phyloP scores from a whole-genome alignment of 2,329 filamentous ascomycete species.

The Hymenoscyphus linearis region DNA sequence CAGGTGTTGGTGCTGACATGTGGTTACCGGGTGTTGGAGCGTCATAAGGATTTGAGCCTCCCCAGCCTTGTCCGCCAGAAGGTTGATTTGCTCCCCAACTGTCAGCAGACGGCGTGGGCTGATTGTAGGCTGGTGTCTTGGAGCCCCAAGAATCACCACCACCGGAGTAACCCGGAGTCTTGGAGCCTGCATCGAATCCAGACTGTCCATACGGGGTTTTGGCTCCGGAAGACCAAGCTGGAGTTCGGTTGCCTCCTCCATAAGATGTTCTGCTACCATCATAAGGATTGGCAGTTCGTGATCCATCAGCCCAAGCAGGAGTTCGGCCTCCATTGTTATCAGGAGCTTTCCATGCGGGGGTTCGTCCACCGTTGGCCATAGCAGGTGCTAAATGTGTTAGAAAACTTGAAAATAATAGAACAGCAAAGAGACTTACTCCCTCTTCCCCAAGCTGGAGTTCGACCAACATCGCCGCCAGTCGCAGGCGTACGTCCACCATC shows the following conservation, averaged over 20 bases:
- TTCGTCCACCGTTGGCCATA: slow-evolving; percentile 50
- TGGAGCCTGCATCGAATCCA: slow-evolving; percentile 63
- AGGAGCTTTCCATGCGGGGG: slow-evolving; percentile 59
- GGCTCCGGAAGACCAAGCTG: slow-evolving; percentile 72
- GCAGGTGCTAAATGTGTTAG: slow-evolving; percentile 43
- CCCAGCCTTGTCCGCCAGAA: slow-evolving; percentile 36
- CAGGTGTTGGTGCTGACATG: slow-evolving; percentile 57
- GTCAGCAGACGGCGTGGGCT: slow-evolving; percentile 61
- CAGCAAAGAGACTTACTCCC: slow-evolving; percentile 49
- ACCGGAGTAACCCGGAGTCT: slow-evolving; percentile 70
- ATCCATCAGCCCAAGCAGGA: slow-evolving; percentile 66
- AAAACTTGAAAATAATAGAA: neutral
- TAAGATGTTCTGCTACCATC: slow-evolving; percentile 68
- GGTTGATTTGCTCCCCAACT: slow-evolving; percentile 23
- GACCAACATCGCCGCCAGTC: slow-evolving; percentile 52
- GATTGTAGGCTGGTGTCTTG: slow-evolving; percentile 61
- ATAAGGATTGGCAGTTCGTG: slow-evolving; percentile 58
- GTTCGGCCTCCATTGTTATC: slow-evolving; percentile 49
- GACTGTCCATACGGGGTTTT: slow-evolving; percentile 54
- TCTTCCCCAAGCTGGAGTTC: slow-evolving; percentile 72
- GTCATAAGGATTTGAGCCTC: slow-evolving; percentile 48
- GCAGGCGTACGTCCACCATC: slow-evolving; percentile 66
- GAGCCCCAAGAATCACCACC: slow-evolving; percentile 59
- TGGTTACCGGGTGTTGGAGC: slow-evolving; percentile 61
- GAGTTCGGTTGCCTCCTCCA: slow-evolving; percentile 65